Percentiles rank a stretch among this genome's conserved stretches.
Evolutionary conservation across 2,329 filamentous ascomycete genomes (phyloP).

Genomic region (Fusarium nelsonii): DNA sequence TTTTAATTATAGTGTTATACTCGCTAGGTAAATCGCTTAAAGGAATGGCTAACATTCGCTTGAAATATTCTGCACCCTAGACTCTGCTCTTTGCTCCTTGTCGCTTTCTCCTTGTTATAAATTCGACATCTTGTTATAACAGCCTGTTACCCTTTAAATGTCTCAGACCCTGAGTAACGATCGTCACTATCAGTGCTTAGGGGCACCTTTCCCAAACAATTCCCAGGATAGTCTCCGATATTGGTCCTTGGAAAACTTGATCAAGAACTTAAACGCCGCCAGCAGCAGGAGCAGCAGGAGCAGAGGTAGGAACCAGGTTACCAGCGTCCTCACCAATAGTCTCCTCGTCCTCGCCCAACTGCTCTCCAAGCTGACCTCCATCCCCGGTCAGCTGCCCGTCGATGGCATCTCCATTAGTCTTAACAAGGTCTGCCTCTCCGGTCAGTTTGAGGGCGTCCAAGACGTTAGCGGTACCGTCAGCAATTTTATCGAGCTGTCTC

Average conservation of each 20-base stretch:
- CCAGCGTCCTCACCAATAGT: neutral
- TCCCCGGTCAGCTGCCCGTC: conserved; percentile 6
- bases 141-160: neutral
- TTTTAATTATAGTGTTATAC: neutral
- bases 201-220: neutral
- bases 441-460: neutral
- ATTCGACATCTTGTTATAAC: neutral
- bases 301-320: neutral
- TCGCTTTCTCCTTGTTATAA: neutral
- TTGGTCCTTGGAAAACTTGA: neutral
- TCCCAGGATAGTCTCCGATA: neutral
- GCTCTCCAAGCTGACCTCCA: neutral
- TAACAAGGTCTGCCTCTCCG: neutral
- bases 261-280: neutral
- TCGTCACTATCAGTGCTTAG: neutral
- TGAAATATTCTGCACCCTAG: neutral
- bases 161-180: neutral
- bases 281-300: neutral
- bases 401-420: conserved; percentile 3
- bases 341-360: conserved; percentile 6
- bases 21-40: neutral
- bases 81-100: neutral
- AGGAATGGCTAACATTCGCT: neutral
- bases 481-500: conserved; percentile 11
- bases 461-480: neutral